Conservation (phyloP, 371 early-diverging fungal genomes). For the Lichtheimia ramosa region DNA sequence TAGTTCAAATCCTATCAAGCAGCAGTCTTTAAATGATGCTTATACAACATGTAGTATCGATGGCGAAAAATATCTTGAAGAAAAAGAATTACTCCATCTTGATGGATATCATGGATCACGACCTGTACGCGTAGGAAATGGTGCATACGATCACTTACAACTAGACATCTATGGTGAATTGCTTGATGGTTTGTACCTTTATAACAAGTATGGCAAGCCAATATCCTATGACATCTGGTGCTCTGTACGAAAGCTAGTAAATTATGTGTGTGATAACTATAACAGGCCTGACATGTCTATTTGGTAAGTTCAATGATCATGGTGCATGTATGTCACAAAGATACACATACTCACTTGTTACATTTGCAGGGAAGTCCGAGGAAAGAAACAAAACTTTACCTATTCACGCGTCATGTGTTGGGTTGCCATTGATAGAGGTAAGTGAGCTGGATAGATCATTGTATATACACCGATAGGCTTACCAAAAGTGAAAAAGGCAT, state of each 20-base stretch:
- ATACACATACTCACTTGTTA: neutral
- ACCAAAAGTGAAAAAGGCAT: slow-evolving; percentile 17
- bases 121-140: slow-evolving; percentile 87
- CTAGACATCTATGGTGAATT: slow-evolving; percentile 86
- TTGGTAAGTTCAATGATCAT: slow-evolving; percentile 39
- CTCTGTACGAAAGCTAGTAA: slow-evolving; percentile 60
- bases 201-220: slow-evolving; percentile 78
- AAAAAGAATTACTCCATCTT: slow-evolving; percentile 64
- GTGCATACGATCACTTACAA: slow-evolving; percentile 78
- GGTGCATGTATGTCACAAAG: neutral
- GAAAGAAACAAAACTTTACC: slow-evolving; percentile 64
- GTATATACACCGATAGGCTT: neutral
- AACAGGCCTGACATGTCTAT: slow-evolving; percentile 74
- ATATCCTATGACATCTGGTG: slow-evolving; percentile 81
- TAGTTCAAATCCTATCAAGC: too few species aligned
- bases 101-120: slow-evolving; percentile 76
- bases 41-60: slow-evolving; percentile 41
- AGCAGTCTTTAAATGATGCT: too few species aligned
- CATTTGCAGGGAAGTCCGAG: slow-evolving; percentile 61
- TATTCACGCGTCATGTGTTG: slow-evolving; percentile 84
- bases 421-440: slow-evolving; percentile 78
- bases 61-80: slow-evolving; percentile 64
- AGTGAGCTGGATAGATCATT: slow-evolving; percentile 14
- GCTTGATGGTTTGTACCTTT: slow-evolving; percentile 79
- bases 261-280: slow-evolving; percentile 73